phyloP scores from a whole-genome alignment of 352 stramenopile genomes.

The Pythium biforme region DNA sequence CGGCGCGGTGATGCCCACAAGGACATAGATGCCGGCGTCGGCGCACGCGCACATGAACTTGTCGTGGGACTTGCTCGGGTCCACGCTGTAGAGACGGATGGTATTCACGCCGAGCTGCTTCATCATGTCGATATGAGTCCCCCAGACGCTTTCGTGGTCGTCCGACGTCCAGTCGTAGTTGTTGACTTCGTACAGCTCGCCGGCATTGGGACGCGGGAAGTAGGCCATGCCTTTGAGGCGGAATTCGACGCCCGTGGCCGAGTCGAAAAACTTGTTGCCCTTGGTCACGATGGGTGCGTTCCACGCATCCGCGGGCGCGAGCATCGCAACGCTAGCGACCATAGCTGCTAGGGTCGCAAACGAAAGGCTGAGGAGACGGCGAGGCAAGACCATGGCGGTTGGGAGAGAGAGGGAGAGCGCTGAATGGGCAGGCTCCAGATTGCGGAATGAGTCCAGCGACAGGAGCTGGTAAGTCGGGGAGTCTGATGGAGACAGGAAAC shows the following conservation, averaged over 20 bases:
- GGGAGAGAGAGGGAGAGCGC: not conserved
- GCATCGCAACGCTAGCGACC: not conserved
- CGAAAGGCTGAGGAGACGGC: not conserved
- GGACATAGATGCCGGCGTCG: slow-evolving; percentile 36
- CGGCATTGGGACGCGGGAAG: slow-evolving; percentile 30
- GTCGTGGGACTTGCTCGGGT: slow-evolving; percentile 29
- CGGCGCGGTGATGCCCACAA: slow-evolving; percentile 34
- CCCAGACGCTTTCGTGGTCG: slow-evolving; percentile 29
- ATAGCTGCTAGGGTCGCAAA: not conserved
- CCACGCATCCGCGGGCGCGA: slow-evolving; percentile 6
- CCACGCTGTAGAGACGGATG: slow-evolving; percentile 33
- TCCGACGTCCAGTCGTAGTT: slow-evolving; percentile 32
- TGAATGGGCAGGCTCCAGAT: not conserved
- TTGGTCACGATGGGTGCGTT: slow-evolving; percentile 26
- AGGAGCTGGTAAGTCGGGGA: not conserved
- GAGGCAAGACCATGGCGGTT: not conserved
- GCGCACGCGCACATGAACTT: slow-evolving; percentile 35
- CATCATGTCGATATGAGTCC: slow-evolving; percentile 24
- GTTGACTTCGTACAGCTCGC: slow-evolving; percentile 22
- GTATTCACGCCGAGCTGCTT: slow-evolving; percentile 28
- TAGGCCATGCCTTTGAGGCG: slow-evolving; percentile 34
- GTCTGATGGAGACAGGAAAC: no score
- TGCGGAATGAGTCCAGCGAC: not conserved
- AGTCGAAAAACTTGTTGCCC: slow-evolving; percentile 63
- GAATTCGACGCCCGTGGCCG: slow-evolving; percentile 32